These are phyloP conservation scores for Yamadazyma endophytica DNA, from an alignment of 805 yeast species.

Conservation along the genomic window DNA sequence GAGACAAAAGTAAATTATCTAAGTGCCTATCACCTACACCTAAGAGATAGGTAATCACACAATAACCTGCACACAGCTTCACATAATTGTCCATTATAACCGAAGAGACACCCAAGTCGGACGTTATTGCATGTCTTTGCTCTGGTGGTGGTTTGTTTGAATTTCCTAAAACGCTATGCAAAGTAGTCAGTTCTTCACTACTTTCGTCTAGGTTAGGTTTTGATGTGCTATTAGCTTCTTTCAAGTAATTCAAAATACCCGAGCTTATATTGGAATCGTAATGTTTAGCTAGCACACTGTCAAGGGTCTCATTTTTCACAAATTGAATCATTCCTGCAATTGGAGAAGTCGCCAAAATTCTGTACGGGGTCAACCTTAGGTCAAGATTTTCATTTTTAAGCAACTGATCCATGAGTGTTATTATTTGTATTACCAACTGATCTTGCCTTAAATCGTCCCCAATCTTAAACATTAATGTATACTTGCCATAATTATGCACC, in stretches of 20 bases:
- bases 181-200: too few relatives aligned
- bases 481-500: slow-evolving; percentile 37
- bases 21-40: slow-evolving; percentile 98
- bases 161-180: slow-evolving; percentile 17
- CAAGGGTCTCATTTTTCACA: slow-evolving; percentile 88
- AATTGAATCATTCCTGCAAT: slow-evolving; percentile 91
- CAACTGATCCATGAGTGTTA: slow-evolving; percentile 84
- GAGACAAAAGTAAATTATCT: slow-evolving; percentile 79
- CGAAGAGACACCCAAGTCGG: slow-evolving; percentile 47
- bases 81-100: slow-evolving; percentile 91
- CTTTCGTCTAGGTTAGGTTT: too few relatives aligned
- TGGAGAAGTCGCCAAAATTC: slow-evolving; percentile 85
- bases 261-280: slow-evolving; percentile 3
- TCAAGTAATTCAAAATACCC: slow-evolving; percentile 70
- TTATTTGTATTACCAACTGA: slow-evolving; percentile 92
- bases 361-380: slow-evolving; percentile 80
- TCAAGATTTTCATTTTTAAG: slow-evolving; percentile 87
- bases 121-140: slow-evolving; percentile 24
- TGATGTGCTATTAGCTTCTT: slow-evolving; percentile 26
- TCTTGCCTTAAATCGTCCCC: slow-evolving; percentile 97
- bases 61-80: slow-evolving; percentile 94
- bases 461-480: slow-evolving; percentile 86
- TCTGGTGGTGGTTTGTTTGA: slow-evolving; percentile 9
- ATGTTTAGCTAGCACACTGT: slow-evolving; percentile 51
- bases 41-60: slow-evolving; percentile 87